phyloP scores from a whole-genome alignment of 1,139 yeast genomes.

The Suhomyces yuchorum region DNA sequence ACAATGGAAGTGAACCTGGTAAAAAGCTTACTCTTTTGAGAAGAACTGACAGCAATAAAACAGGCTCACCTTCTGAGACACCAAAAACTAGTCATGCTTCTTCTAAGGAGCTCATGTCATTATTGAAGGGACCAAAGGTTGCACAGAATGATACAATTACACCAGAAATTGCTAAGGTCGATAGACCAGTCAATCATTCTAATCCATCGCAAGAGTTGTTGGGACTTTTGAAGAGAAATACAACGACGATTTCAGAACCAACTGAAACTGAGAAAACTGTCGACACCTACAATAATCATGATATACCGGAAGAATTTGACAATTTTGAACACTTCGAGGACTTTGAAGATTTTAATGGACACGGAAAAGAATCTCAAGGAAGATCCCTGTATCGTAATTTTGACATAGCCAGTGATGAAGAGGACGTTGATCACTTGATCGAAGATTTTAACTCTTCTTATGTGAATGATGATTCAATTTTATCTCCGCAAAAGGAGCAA shows the following conservation, averaged over 20 bases:
- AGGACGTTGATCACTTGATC: slow-evolving; percentile 22
- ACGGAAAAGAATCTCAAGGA: slow-evolving; percentile 22
- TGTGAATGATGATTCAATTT: background rate
- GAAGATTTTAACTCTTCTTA: slow-evolving; percentile 10
- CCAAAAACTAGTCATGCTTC: slow-evolving; percentile 10
- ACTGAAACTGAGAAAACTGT: background rate
- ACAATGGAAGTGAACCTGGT: slow-evolving; percentile 20
- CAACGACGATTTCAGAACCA: background rate
- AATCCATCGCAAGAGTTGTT: slow-evolving; percentile 23
- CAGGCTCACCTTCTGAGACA: background rate
- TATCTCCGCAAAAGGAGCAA: background rate
- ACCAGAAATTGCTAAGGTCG: background rate
- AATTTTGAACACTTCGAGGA: slow-evolving; percentile 35
- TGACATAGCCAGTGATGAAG: slow-evolving; percentile 43
- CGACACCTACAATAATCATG: slow-evolving; percentile 10
- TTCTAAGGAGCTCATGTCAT: slow-evolving; percentile 21
- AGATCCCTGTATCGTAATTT: slow-evolving; percentile 24
- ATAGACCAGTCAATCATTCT: slow-evolving; percentile 12
- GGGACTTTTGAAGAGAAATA: slow-evolving; percentile 23
- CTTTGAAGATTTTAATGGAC: slow-evolving; percentile 39
- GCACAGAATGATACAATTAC: background rate
- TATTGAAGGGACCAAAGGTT: slow-evolving; percentile 19
- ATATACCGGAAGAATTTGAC: slow-evolving; percentile 13
- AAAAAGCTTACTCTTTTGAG: slow-evolving; percentile 38
- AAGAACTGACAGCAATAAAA: slow-evolving; percentile 21